Base-by-base conservation (phyloP, 2,329 filamentous ascomycete species). In the Exserohilum rostratum region DNA sequence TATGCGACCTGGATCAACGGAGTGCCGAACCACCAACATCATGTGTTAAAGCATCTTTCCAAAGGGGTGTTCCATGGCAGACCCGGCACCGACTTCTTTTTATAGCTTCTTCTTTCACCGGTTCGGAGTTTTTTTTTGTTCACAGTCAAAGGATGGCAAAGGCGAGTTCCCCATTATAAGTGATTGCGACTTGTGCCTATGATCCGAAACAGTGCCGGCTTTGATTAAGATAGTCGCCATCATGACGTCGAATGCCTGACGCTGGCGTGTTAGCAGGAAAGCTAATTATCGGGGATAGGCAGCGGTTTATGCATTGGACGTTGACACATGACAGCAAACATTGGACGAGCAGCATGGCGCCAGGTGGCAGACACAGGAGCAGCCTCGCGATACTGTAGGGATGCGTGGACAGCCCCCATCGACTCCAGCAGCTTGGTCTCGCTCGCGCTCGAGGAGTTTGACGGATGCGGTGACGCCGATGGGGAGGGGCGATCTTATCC, bases 271-370 rank as follows among this genome's bases (percentile, higher is more conserved):
- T 46, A 29, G 44, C 44, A 46, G 22, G 20, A 18, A 29, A 22
- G 22, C 17, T 46, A 37, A 29, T 6, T 9, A 15, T 46, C 44
- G 33, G 34, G 33, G 33, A 30, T 30, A 37, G 35, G 9, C 25
- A 30, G 34, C 13, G 22, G 22, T 25, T 29, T 20, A 35, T 46
- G 44, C 33, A 6, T 11, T 29, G 10, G 10, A 20, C 5, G 20
- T 18, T 39, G 22, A 18, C 35, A 40, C 35, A 48, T 48, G 46
- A 40, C 46, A 40, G 46, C 17, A 48, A 42, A 42, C 39, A 42
- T 29, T 13, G 2, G n/a, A n/a, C 27, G 25, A 27, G 27, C 5
- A 30, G 39, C 22, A 12, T 27, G 15, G 39, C 11, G 7, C n/a
- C 27, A 15, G 15, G n/a, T 25, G 11, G 7, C 33, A 18, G 33